Evolutionary conservation across 345 rosid genomes (phyloP).

Genomic region (Camelina hispida): DNA sequence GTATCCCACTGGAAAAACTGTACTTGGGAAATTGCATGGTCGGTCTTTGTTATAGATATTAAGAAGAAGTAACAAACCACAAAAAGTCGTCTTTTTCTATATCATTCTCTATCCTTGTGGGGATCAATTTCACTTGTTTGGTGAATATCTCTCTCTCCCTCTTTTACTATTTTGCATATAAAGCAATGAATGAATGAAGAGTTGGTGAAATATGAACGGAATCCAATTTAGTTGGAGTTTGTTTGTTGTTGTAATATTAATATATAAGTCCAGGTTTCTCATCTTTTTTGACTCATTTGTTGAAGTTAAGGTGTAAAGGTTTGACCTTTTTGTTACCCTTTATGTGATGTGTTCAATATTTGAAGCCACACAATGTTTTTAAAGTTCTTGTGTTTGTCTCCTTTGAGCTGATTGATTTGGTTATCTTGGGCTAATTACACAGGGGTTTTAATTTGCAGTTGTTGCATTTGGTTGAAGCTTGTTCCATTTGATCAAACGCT

Average conservation of each 20-base stretch:
- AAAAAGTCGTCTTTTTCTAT: slow-evolving; percentile 16
- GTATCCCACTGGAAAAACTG: slow-evolving; percentile 8
- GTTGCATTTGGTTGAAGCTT: slow-evolving; percentile 9
- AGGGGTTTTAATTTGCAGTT: background rate
- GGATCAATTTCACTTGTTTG: slow-evolving; percentile 36
- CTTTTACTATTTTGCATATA: background rate
- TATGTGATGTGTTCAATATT: slow-evolving; percentile 27
- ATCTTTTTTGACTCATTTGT: slow-evolving; percentile 36
- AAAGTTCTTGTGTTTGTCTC: slow-evolving; percentile 9
- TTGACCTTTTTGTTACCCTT: slow-evolving; percentile 28
- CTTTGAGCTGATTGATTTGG: slow-evolving; percentile 4
- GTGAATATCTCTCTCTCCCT: slow-evolving; percentile 31
- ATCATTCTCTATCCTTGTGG: slow-evolving; percentile 20
- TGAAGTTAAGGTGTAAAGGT: slow-evolving; percentile 17
- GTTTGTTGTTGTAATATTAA: background rate
- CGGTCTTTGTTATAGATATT: slow-evolving; percentile 12
- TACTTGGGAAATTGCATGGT: slow-evolving; percentile 24
- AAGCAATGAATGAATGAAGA: slow-evolving; percentile 28
- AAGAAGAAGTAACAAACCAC: slow-evolving; percentile 11
- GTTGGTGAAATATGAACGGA: slow-evolving; percentile 44
- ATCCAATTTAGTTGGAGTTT: slow-evolving; percentile 37
- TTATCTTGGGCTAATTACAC: background rate
- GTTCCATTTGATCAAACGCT: slow-evolving; percentile 9
- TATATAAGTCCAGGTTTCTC: slow-evolving; percentile 8
- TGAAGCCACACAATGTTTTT: slow-evolving; percentile 7